Percentiles rank a stretch among this genome's conserved stretches.
phyloP scores from a whole-genome alignment of 1,139 yeast species.

The Cylindricascospora bacillispora region DNA sequence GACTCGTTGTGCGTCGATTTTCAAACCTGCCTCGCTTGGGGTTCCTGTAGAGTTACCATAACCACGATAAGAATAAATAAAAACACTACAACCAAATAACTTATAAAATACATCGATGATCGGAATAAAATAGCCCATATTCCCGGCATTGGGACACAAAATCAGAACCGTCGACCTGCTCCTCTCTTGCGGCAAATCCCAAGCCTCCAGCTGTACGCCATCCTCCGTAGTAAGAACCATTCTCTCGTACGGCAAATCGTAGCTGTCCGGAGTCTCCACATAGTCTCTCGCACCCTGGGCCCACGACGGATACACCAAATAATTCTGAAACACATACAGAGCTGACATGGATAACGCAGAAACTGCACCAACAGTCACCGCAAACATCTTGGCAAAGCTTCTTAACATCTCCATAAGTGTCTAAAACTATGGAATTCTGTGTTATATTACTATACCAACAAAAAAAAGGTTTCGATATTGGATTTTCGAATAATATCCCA shows the following conservation, averaged over 20 bases:
- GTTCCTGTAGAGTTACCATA: conserved; percentile 77
- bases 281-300: conserved; percentile 63
- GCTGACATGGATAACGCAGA: conserved; percentile 35
- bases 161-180: conserved; percentile 59
- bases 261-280: conserved; percentile 71
- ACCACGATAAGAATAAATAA: conserved; percentile 82
- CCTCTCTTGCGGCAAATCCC: conserved; percentile 29
- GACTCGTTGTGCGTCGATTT: conserved; percentile 68
- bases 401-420: conserved; percentile 8
- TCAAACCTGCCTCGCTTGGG: conserved; percentile 70
- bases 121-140: conserved; percentile 87
- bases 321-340: conserved; percentile 53
- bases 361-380: conserved; percentile 21
- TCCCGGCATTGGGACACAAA: conserved; percentile 91
- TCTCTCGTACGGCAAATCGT: conserved; percentile 57
- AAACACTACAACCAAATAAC: conserved; percentile 61
- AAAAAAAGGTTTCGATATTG: background rate
- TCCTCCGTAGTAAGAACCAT: conserved; percentile 55
- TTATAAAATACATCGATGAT: conserved; percentile 60
- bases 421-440: too few species aligned
- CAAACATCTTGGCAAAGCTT: conserved; percentile 19
- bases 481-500: background rate
- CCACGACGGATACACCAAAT: conserved; percentile 69
- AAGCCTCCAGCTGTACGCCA: conserved; percentile 42
- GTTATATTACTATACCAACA: background rate